These are phyloP conservation scores for Stachybotrys chlorohalonatus DNA, from an alignment of 2,329 filamentous ascomycete genomes.

Conservation along the genomic window DNA sequence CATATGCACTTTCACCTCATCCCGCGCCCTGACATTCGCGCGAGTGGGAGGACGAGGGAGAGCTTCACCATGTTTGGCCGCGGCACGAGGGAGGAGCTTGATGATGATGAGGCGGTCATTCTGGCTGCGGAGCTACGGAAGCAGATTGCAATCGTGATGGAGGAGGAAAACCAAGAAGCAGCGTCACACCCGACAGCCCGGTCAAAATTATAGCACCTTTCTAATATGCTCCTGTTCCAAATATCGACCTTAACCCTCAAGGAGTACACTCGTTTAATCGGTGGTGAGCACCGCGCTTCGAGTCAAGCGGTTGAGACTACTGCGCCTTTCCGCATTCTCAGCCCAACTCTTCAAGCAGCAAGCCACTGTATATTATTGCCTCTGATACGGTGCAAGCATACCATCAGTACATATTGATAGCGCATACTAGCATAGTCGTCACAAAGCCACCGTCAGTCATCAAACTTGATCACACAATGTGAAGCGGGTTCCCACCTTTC, in stretches of 20 bases:
- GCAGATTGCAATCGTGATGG: conserved; percentile 38
- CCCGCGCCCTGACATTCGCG: conserved; percentile 62
- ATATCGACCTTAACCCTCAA: not conserved
- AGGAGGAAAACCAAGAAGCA: conserved; percentile 25
- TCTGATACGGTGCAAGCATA: no score
- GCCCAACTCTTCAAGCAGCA: no score
- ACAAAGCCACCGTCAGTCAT: no score
- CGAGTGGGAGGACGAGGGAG: conserved; percentile 42
- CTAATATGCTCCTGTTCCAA: not conserved
- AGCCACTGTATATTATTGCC: no score
- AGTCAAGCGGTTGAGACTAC: no score
- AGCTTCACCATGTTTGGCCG: conserved; percentile 79
- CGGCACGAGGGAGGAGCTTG: conserved; percentile 62
- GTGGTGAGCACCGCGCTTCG: no score
- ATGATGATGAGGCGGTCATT: conserved; percentile 60
- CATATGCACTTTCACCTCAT: conserved; percentile 96
- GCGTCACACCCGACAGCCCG: conserved; percentile 19
- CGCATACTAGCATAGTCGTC: no score
- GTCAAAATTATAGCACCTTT: not conserved
- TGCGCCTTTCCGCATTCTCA: no score
- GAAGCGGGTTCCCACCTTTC: no score
- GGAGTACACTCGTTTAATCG: no score
- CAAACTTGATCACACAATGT: no score
- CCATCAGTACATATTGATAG: no score
- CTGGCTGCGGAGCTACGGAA: conserved; percentile 48